These are phyloP conservation scores for Penicillium occitanis DNA, from an alignment of 2,329 filamentous ascomycete genomes.

Conservation along the genomic window DNA sequence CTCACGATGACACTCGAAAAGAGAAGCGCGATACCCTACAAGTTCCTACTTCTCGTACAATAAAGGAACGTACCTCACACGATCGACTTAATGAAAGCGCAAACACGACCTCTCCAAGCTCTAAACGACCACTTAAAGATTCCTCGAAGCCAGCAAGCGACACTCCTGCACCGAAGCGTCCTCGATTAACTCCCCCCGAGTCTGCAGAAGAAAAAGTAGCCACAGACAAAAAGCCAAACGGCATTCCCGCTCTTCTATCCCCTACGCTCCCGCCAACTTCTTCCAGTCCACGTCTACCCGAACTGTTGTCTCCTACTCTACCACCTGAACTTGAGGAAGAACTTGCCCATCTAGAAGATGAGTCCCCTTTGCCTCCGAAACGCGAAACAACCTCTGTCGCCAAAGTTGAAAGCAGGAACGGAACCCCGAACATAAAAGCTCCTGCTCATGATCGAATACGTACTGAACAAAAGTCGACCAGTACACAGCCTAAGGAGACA, in stretches of 20 bases:
- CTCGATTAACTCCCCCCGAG: conserved; percentile 40
- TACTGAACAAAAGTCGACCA: conserved; percentile 25
- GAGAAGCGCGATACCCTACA: conserved; percentile 27
- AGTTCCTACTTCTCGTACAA: conserved; percentile 13
- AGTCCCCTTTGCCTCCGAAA: conserved; percentile 27
- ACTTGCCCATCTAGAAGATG: conserved; percentile 46
- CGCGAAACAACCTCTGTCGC: conserved; percentile 23
- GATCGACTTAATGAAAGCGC: neutral
- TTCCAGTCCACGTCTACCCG: conserved; percentile 45
- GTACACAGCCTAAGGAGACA: conserved; percentile 16
- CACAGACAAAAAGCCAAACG: conserved; percentile 25
- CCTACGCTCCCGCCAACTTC: conserved; percentile 47
- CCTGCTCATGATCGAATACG: conserved; percentile 23
- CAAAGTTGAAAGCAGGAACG: conserved; percentile 23
- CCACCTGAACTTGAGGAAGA: conserved; percentile 57
- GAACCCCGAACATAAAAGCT: conserved; percentile 22
- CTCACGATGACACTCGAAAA: conserved; percentile 21
- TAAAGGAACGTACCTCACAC: conserved; percentile 6
- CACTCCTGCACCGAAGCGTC: conserved; percentile 40
- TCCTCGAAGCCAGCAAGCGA: conserved; percentile 13
- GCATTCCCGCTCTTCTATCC: conserved; percentile 40
- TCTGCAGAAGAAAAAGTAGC: conserved; percentile 28
- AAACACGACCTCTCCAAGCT: conserved; percentile 22
- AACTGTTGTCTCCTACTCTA: conserved; percentile 59
- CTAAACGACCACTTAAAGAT: conserved; percentile 15